Evolutionary conservation across 208 protist genomes (phyloP).

Genomic region (Crithidia thermophila): DNA sequence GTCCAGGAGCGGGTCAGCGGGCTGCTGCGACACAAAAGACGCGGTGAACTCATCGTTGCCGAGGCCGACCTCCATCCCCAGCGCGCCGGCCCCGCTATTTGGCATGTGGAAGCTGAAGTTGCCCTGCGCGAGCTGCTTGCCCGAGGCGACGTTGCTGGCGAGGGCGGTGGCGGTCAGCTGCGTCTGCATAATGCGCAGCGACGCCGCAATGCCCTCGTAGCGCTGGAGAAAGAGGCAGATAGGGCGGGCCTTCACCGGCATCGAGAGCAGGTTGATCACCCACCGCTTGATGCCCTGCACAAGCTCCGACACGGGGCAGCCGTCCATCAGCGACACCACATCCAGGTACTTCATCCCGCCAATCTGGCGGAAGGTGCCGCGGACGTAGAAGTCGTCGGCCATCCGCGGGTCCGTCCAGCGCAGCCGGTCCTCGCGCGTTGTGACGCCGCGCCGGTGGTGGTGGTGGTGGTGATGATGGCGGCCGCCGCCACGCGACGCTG

Average conservation of each 20-base stretch:
- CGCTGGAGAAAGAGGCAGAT: conserved; percentile 64
- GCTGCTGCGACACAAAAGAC: conserved; percentile 2
- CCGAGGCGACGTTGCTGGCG: conserved; percentile 17
- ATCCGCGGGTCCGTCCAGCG: conserved; percentile 21
- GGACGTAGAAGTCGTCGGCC: conserved; percentile 37
- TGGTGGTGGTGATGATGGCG: not conserved
- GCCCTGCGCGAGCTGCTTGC: conserved; percentile 11
- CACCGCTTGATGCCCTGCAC: conserved; percentile 46
- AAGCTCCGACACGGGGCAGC: conserved; percentile 47
- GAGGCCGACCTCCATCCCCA: not conserved
- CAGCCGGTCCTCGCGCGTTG: conserved; percentile 7
- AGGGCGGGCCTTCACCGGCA: conserved; percentile 60
- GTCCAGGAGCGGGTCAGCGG: not conserved
- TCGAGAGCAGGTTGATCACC: conserved; percentile 46
- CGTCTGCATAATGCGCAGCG: conserved; percentile 36
- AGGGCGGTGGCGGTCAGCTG: conserved; percentile 18
- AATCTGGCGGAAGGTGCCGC: conserved; percentile 62
- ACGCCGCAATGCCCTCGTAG: conserved; percentile 55
- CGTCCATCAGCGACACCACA: conserved; percentile 44
- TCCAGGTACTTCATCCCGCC: conserved; percentile 67
- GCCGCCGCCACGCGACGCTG: not conserved
- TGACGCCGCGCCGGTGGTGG: not conserved
- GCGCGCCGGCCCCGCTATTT: not conserved
- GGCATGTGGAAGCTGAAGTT: conserved; percentile 36
- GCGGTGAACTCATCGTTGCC: conserved; percentile 1